Conservation (phyloP, 345 rosid species). For the Eucalyptus decipiens region DNA sequence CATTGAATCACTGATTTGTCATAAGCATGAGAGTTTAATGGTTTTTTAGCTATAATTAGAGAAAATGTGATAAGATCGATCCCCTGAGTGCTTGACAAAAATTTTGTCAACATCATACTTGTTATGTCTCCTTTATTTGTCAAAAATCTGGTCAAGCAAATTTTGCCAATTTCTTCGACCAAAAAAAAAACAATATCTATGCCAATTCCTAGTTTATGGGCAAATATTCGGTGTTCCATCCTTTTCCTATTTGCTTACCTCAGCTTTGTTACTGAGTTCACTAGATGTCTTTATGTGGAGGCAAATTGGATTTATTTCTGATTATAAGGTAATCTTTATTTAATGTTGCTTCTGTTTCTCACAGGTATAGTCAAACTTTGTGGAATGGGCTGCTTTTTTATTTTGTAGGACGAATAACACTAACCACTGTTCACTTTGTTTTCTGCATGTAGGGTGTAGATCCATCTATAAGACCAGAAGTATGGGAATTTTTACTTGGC, state of each 20-base stretch:
- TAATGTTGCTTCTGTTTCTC: neutral
- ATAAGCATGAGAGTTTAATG: neutral
- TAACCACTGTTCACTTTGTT: neutral
- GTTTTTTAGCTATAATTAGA: neutral
- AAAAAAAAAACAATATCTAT: neutral
- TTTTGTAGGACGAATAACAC: neutral
- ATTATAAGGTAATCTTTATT: neutral
- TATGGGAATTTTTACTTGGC: conserved; percentile 96
- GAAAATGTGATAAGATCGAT: neutral
- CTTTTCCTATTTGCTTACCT: neutral
- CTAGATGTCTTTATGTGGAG: neutral
- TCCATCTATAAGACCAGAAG: conserved; percentile 85
- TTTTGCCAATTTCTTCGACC: neutral
- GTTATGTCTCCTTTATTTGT: neutral
- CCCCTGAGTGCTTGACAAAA: neutral
- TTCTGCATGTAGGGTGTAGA: conserved; percentile 61
- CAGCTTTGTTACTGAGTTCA: neutral
- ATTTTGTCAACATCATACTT: neutral
- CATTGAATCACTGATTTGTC: neutral
- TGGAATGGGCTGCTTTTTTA: neutral
- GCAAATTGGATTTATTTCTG: neutral
- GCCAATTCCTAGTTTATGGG: neutral
- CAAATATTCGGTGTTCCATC: neutral
- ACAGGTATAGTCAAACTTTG: neutral
- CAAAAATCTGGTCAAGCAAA: neutral